Evolutionary conservation across 2,329 filamentous ascomycete species (phyloP).

Genomic region (Zasmidium cellare): DNA sequence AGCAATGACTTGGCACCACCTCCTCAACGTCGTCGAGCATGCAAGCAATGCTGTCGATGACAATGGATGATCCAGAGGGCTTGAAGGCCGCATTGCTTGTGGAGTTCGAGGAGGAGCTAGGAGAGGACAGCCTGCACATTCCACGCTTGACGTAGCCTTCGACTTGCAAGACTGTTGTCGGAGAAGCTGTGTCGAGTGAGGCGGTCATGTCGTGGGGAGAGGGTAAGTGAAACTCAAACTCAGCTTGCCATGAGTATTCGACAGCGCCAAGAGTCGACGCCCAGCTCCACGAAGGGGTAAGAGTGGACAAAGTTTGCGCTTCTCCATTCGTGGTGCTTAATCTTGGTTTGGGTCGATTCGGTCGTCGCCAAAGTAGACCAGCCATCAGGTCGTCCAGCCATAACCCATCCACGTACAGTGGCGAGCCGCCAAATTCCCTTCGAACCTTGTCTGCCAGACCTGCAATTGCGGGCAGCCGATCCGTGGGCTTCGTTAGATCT

Average conservation of each 20-base stretch:
- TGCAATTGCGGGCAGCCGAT: not conserved
- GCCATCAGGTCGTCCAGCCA: not conserved
- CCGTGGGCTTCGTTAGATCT: not conserved
- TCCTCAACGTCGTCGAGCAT: not conserved
- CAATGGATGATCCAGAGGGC: not conserved
- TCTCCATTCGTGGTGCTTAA: not conserved
- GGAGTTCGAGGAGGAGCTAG: not conserved
- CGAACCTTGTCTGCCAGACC: not conserved
- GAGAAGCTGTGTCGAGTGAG: not conserved
- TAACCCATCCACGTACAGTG: not conserved
- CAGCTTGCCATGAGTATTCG: not conserved
- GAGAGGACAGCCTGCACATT: not conserved
- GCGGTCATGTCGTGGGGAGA: not conserved
- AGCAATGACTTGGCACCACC: not conserved
- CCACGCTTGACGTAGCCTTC: not conserved
- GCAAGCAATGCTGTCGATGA: not conserved
- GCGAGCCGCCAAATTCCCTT: not conserved
- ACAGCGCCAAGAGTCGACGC: not conserved
- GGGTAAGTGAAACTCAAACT: not conserved
- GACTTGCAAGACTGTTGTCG: not conserved
- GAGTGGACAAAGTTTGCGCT: not conserved
- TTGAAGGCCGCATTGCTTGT: not conserved
- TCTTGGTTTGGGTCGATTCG: not conserved
- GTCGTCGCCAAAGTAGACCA: not conserved
- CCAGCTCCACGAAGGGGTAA: not conserved